phyloP scores from a whole-genome alignment of 768 basidiomycete species.

The Leucocoprinus birnbaumii region DNA sequence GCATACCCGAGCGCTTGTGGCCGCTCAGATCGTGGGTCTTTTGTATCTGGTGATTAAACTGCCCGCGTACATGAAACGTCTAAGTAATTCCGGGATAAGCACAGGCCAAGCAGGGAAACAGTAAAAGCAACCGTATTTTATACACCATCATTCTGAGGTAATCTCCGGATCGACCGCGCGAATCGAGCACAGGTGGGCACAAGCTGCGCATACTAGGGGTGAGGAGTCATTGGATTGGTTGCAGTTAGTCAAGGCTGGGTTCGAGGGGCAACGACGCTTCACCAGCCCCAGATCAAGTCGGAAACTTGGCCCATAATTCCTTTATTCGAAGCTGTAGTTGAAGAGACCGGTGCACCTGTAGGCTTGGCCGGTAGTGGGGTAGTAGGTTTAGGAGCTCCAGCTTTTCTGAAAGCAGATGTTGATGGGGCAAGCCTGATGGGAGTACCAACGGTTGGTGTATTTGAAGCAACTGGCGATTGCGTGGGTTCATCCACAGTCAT shows the following conservation, averaged over 20 bases:
- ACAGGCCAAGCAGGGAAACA: not conserved
- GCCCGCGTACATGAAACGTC: not conserved
- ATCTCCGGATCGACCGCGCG: constrained; percentile 1
- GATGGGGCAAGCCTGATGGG: constrained; percentile 74
- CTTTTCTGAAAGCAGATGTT: constrained; percentile 65
- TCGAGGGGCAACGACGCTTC: not conserved
- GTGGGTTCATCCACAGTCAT: constrained; percentile 47
- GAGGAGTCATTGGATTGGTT: not conserved
- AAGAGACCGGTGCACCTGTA: constrained; percentile 14
- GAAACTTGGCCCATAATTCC: constrained; percentile 71
- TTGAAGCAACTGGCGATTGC: constrained; percentile 19
- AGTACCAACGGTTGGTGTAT: constrained; percentile 55
- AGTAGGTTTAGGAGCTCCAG: constrained; percentile 26
- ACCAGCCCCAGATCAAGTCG: constrained; percentile 84
- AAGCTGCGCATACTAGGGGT: not conserved
- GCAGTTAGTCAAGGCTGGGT: not conserved
- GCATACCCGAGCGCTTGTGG: not conserved
- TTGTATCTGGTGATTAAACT: not conserved
- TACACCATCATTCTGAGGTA: not conserved
- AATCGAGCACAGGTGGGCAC: not conserved
- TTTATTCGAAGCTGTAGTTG: constrained; percentile 38
- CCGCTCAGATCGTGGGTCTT: constrained; percentile 11
- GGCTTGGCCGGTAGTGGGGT: constrained; percentile 21
- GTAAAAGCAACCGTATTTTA: not conserved
- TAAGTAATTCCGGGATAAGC: not conserved